phyloP scores from a whole-genome alignment of 352 stramenopile species.

The Phytopythium ostracodes region DNA sequence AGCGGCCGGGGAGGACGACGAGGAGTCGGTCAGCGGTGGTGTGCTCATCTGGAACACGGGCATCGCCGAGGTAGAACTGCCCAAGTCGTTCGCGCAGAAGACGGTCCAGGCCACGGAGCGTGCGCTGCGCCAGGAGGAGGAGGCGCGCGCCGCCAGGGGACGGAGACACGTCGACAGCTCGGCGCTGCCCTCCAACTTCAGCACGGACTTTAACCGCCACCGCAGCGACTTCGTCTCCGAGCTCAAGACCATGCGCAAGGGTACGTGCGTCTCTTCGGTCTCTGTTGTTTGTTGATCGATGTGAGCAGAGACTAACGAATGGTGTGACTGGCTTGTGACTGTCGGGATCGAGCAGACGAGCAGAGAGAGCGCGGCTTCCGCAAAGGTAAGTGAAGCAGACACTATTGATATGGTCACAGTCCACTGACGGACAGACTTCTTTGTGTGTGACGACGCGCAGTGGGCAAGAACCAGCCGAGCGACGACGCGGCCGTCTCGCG shows the following conservation, averaged over 20 bases:
- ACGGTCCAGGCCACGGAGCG: conserved; percentile 44
- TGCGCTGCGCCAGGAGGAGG: conserved; percentile 33
- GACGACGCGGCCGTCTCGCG: conserved; percentile 58
- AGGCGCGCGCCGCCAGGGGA: conserved; percentile 9
- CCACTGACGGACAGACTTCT: conserved; percentile 10
- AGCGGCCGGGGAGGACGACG: conserved; percentile 29
- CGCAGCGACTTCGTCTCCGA: conserved; percentile 56
- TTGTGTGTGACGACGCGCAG: conserved; percentile 11
- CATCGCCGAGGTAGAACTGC: conserved; percentile 79
- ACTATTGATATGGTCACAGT: background rate
- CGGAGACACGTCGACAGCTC: conserved; percentile 32
- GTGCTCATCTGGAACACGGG: conserved; percentile 76
- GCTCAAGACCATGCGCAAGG: conserved; percentile 64
- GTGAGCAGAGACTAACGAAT: background rate
- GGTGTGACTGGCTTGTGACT: background rate
- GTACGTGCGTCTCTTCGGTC: conserved; percentile 25
- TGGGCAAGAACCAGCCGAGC: conserved; percentile 56
- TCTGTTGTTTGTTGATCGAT: background rate
- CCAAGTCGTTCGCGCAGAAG: conserved; percentile 41
- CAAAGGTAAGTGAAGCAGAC: conserved; percentile 20
- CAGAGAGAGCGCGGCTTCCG: conserved; percentile 64
- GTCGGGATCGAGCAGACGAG: conserved; percentile 61
- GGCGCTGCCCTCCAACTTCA: conserved; percentile 68
- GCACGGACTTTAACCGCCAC: conserved; percentile 75
- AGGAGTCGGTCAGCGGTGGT: conserved; percentile 29